Evolutionary conservation across 2,329 filamentous ascomycete species (phyloP).

Genomic region (Trichoderma citrinoviride): DNA sequence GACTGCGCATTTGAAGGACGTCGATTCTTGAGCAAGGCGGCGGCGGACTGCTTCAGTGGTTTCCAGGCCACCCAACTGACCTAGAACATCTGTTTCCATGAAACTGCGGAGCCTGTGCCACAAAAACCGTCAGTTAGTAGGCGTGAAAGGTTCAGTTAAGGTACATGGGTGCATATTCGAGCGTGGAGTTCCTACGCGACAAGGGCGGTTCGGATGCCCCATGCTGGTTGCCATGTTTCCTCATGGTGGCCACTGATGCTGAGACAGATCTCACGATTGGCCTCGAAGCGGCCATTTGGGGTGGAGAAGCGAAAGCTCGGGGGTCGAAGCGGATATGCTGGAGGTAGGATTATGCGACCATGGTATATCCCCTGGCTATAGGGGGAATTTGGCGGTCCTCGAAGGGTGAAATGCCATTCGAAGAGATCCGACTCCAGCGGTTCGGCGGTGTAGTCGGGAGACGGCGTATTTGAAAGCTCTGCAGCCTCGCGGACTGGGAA

Average conservation of each 20-base stretch:
- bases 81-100: slow-evolving; percentile 86
- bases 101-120: slow-evolving; percentile 66
- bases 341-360: slow-evolving; percentile 86
- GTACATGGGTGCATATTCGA: neutral
- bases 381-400: slow-evolving; percentile 76
- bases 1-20: slow-evolving; percentile 62
- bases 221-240: slow-evolving; percentile 97
- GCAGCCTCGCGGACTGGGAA: slow-evolving; percentile 78
- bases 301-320: slow-evolving; percentile 96
- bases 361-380: slow-evolving; percentile 88
- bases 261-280: slow-evolving; percentile 95
- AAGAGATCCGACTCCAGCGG: slow-evolving; percentile 89
- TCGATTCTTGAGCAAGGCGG: slow-evolving; percentile 66
- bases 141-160: neutral
- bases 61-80: slow-evolving; percentile 88
- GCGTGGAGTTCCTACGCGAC: slow-evolving; percentile 46
- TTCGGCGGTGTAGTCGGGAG: slow-evolving; percentile 78
- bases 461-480: slow-evolving; percentile 77
- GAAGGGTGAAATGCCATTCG: slow-evolving; percentile 99
- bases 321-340: slow-evolving; percentile 85
- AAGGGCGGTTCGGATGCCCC: slow-evolving; percentile 90
- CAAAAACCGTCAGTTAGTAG: slow-evolving; percentile 1
- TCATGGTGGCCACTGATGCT: slow-evolving; percentile 94
- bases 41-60: slow-evolving; percentile 65
- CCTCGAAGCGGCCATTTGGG: slow-evolving; percentile 87